Conservation (phyloP, 2,329 filamentous ascomycete species). For the Rhynchosporium agropyri region DNA sequence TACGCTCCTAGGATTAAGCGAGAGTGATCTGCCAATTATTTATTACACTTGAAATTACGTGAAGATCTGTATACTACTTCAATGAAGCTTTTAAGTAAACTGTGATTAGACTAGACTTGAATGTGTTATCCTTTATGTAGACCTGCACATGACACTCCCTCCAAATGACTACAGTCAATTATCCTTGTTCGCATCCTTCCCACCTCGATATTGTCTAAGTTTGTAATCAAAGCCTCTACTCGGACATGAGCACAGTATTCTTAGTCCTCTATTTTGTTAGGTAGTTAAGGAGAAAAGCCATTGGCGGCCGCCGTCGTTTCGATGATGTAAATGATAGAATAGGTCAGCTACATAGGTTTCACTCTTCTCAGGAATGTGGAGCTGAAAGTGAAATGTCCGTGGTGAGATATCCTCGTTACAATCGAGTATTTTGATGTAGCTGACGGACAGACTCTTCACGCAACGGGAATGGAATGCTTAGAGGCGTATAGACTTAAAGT, state of each 20-base stretch:
- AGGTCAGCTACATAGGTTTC: neutral
- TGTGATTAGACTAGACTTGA: too few relatives aligned
- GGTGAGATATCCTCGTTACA: neutral
- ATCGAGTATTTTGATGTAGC: neutral
- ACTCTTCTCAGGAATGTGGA: neutral
- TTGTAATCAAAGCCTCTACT: neutral
- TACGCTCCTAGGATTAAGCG: too few relatives aligned
- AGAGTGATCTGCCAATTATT: too few relatives aligned
- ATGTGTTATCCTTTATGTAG: too few relatives aligned
- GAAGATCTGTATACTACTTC: too few relatives aligned
- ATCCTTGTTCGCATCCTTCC: neutral
- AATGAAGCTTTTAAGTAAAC: too few relatives aligned
- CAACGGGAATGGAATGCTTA: neutral
- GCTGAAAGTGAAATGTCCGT: neutral
- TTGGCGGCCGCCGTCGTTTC: neutral
- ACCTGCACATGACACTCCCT: too few relatives aligned
- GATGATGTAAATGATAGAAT: neutral
- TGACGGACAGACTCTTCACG: neutral
- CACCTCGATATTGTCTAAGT: neutral
- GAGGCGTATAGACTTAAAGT: constrained; percentile 8
- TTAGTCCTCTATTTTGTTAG: neutral
- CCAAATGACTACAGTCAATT: neutral
- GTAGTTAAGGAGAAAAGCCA: neutral
- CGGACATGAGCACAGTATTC: neutral
- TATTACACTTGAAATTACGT: too few relatives aligned